Evolutionary conservation across 2,329 filamentous ascomycete genomes (phyloP), one percentile per base, ranked within the genome.

Genomic region (Atkinsonella hypoxylon): DNA sequence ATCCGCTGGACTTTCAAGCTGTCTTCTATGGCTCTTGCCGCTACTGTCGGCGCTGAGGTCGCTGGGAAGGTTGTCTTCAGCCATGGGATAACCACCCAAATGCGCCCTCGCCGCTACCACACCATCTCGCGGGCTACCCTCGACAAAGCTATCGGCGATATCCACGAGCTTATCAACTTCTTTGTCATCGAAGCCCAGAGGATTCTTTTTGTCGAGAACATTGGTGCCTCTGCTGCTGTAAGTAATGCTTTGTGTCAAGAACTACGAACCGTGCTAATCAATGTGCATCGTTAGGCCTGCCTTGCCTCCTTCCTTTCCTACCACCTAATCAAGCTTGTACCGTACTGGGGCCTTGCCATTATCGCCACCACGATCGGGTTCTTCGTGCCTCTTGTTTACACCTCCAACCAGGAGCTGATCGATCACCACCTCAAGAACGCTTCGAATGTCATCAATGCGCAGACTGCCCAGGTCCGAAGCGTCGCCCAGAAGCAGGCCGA

Each of bases 111-210:
- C 64, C 76, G 77, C 64, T 86, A 86, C 70, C 83, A 82, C 66
- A 83, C 80, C 5, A 66, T 86, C 41, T 76, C 82, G 10, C 75
- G 77, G 56, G 77, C 82, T 58, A 80, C 78, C 7, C 66, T 85
- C 39, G 78, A 85, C 59, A 64, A 68, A 51, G 57, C 82, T 56
- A 76, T 83, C 58, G 79, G 78, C 51, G 82, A 85, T 56, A 70
- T 81, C 40, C 78, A 84, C 61, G 82, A 85, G 67, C 74, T 86
- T 53, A 66, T 82, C 68, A 86, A 86, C 74, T 86, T 86, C 66
- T 81, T 85, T 59, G 73, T 84, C 54, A 83, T 86, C 51, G 83
- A 86, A 70, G 71, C 75, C 47, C 83, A 86, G 71, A 76, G 82
- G 54, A 78, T 86, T 57, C 61, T 85, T 51, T 86, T 81, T 57